Percentiles rank a stretch among this genome's conserved stretches.
These are phyloP conservation scores for Trichoderma cornu-damae DNA, from an alignment of 2,329 filamentous ascomycete genomes.

Conservation along the genomic window DNA sequence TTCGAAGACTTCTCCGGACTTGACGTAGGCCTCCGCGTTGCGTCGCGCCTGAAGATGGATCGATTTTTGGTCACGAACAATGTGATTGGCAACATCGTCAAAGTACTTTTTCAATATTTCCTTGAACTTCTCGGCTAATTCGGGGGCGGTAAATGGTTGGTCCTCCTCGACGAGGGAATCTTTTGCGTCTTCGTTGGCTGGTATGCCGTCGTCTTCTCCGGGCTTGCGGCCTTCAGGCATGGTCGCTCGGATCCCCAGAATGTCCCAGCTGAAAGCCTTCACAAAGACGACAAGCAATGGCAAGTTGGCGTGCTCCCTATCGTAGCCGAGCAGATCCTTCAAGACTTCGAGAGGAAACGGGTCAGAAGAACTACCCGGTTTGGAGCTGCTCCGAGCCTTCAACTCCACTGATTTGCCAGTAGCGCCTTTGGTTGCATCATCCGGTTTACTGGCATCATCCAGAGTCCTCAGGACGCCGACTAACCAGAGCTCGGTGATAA, in stretches of 20 bases:
- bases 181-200: conserved; percentile 49
- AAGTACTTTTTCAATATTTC: conserved; percentile 85
- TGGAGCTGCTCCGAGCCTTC: conserved; percentile 51
- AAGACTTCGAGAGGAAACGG: conserved; percentile 96
- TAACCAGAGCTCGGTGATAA: conserved; percentile 95
- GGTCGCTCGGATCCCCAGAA: conserved; percentile 71
- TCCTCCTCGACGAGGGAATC: conserved; percentile 57
- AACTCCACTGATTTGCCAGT: conserved; percentile 58
- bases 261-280: conserved; percentile 94
- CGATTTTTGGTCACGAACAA: conserved; percentile 86
- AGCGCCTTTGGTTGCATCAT: conserved; percentile 57
- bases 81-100: conserved; percentile 83
- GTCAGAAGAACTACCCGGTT: conserved; percentile 61
- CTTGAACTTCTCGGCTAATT: conserved; percentile 78
- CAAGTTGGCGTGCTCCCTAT: conserved; percentile 86
- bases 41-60: conserved; percentile 81
- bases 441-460: conserved; percentile 57
- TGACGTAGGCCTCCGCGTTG: conserved; percentile 97
- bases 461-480: conserved; percentile 82
- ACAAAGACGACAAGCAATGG: conserved; percentile 92
- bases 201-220: conserved; percentile 73
- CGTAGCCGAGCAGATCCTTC: conserved; percentile 90
- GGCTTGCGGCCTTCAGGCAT: conserved; percentile 75
- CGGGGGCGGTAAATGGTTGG: conserved; percentile 66
- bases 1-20: conserved; percentile 96